phyloP scores from a whole-genome alignment of 352 stramenopile genomes.

The Aphanomyces invadans region DNA sequence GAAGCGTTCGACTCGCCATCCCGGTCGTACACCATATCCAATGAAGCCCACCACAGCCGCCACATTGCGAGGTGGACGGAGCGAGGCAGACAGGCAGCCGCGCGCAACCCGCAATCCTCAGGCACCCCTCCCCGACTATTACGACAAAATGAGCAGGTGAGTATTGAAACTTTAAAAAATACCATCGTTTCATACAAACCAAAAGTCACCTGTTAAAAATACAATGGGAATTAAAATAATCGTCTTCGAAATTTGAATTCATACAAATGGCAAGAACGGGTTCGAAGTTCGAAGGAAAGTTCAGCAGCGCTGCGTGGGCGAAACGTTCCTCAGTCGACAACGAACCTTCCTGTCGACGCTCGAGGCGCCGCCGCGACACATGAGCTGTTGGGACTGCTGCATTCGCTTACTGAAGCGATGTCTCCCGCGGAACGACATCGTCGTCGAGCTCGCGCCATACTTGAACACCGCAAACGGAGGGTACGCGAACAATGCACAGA shows the following conservation, averaged over 20 bases:
- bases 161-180: neutral
- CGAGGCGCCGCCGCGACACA: neutral
- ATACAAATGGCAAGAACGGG: neutral
- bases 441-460: slow-evolving; percentile 77
- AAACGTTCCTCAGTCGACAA: slow-evolving; percentile 4
- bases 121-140: no score
- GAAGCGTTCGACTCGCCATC: no score
- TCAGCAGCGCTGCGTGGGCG: neutral
- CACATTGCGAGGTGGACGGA: no score
- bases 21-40: no score
- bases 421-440: slow-evolving; percentile 80
- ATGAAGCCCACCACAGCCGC: no score
- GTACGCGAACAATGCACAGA: neutral
- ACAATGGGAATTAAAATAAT: neutral
- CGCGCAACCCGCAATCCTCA: no score
- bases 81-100: no score
- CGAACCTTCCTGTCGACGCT: neutral
- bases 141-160: no score
- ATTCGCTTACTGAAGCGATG: slow-evolving; percentile 83
- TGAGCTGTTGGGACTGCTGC: slow-evolving; percentile 84
- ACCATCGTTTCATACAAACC: neutral
- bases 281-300: neutral
- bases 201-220: no score
- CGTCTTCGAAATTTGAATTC: neutral
- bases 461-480: slow-evolving; percentile 44